A percentile compares a stretch with the other conserved stretches of the same genome.
Evolutionary conservation across 2,329 filamentous ascomycete species (phyloP).

Genomic region (Xylaria sp.): DNA sequence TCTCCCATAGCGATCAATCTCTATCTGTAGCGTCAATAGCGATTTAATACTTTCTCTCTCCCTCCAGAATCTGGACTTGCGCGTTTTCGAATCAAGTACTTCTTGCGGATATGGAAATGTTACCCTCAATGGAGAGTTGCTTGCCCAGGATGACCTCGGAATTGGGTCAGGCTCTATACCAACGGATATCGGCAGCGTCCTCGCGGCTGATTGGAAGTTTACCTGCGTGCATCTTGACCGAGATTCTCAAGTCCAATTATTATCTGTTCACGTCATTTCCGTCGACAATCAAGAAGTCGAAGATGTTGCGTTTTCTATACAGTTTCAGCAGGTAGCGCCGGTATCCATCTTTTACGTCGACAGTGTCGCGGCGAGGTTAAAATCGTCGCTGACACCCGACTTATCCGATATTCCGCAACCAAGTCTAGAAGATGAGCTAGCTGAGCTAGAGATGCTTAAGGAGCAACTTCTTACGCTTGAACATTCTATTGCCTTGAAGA

Average conservation of each 20-base stretch:
- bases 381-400: conserved; percentile 38
- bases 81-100: conserved; percentile 58
- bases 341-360: conserved; percentile 57
- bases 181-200: conserved; percentile 52
- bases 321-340: conserved; percentile 60
- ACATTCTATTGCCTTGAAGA: conserved; percentile 56
- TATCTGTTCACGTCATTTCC: conserved; percentile 57
- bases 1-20: not conserved
- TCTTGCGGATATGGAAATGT: conserved; percentile 61
- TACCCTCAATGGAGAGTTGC: conserved; percentile 58
- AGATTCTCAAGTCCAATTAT: conserved; percentile 55
- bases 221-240: conserved; percentile 57
- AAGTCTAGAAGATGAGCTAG: conserved; percentile 56
- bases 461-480: conserved; percentile 56
- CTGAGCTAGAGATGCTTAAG: conserved; percentile 58
- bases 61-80: conserved; percentile 54
- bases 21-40: not conserved
- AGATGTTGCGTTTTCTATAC: conserved; percentile 55
- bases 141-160: conserved; percentile 55
- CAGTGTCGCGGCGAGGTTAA: conserved; percentile 51
- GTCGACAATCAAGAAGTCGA: conserved; percentile 56
- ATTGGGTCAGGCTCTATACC: conserved; percentile 56
- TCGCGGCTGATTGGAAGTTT: conserved; percentile 61
- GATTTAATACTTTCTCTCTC: conserved; percentile 24
- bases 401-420: conserved; percentile 12